Conservation (phyloP, 2,329 filamentous ascomycete species). For the Fusarium udum region DNA sequence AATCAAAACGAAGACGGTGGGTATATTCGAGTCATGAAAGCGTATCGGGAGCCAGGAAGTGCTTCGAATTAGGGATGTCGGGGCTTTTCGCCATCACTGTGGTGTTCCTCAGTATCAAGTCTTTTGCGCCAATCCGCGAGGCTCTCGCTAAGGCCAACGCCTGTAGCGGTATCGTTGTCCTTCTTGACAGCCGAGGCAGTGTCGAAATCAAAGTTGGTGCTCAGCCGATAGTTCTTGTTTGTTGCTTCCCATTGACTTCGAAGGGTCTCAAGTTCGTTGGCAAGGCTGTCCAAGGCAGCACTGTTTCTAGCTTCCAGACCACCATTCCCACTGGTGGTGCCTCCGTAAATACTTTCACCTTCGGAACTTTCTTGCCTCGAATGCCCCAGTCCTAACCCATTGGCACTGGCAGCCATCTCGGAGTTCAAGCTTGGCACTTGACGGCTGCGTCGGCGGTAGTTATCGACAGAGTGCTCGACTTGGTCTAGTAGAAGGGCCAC, state of each 20-base stretch:
- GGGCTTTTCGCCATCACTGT: constrained; percentile 43
- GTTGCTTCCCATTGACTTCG: constrained; percentile 94
- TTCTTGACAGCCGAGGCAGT: constrained; percentile 51
- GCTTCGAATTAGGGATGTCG: constrained; percentile 39
- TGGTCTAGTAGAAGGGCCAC: constrained; percentile 93
- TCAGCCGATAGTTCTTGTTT: constrained; percentile 93
- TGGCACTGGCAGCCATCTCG: constrained; percentile 50
- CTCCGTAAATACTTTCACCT: constrained; percentile 70
- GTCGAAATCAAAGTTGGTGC: constrained; percentile 90
- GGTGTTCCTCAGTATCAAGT: constrained; percentile 66
- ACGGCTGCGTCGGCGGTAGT: constrained; percentile 83
- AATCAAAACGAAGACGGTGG: constrained; percentile 41
- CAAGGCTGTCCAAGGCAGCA: constrained; percentile 85
- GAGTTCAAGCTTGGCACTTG: constrained; percentile 63
- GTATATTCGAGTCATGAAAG: constrained; percentile 49
- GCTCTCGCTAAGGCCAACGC: constrained; percentile 71
- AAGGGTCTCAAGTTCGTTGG: constrained; percentile 89
- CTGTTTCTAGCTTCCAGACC: constrained; percentile 62
- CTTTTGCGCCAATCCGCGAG: constrained; percentile 83
- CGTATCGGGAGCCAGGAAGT: constrained; percentile 42
- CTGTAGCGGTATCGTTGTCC: constrained; percentile 53
- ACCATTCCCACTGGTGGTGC: constrained; percentile 45
- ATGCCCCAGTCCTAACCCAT: constrained; percentile 55
- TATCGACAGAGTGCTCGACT: constrained; percentile 92
- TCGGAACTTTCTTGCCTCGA: constrained; percentile 66